Percentiles rank a stretch among this genome's conserved stretches.
Conservation (phyloP, 768 basidiomycete species). For the Multifurca ochricompacta region DNA sequence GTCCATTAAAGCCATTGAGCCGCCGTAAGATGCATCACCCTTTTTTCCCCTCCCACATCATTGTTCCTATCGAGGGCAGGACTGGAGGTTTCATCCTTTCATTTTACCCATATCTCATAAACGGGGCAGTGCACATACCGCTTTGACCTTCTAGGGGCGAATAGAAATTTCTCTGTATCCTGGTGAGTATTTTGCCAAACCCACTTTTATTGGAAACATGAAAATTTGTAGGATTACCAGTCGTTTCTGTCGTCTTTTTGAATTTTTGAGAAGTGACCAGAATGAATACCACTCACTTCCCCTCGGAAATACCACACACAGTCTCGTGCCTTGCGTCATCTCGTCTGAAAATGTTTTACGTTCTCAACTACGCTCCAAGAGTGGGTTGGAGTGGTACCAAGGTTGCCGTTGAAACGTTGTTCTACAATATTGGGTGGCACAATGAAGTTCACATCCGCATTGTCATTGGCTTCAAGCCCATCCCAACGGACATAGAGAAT, state of each 20-base stretch:
- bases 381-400: conserved; percentile 57
- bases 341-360: conserved; percentile 47
- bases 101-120: not conserved
- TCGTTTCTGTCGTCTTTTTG: not conserved
- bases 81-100: not conserved
- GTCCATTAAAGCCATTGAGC: conserved; percentile 8
- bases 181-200: not conserved
- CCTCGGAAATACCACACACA: not conserved
- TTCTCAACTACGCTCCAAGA: conserved; percentile 55
- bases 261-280: not conserved
- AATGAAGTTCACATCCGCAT: conserved; percentile 58
- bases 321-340: conserved; percentile 35
- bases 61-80: not conserved
- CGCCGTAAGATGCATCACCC: conserved; percentile 1
- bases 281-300: not conserved
- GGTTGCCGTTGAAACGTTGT: conserved; percentile 57
- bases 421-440: conserved; percentile 41
- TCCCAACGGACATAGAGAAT: conserved; percentile 58
- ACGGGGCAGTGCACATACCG: not conserved
- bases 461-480: conserved; percentile 60
- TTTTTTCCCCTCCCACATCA: not conserved
- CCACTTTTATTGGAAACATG: not conserved
- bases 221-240: not conserved
- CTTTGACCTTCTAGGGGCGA: too few relatives aligned
- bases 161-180: not conserved